Base-by-base conservation (phyloP, 75 land plant genomes). In the Isoetes taiwanensis region DNA sequence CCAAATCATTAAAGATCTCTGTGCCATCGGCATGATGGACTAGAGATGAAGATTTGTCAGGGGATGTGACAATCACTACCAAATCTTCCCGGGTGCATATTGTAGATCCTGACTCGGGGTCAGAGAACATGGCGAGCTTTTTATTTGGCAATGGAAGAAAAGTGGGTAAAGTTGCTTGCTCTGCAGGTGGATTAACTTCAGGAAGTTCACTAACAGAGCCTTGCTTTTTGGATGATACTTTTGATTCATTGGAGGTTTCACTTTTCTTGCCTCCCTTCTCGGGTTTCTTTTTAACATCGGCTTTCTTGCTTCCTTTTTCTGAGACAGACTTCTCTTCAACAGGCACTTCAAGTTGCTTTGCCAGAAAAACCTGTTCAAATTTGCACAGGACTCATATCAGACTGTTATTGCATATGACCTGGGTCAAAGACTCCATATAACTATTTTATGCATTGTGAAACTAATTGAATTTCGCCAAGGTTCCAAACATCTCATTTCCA, bases 21-120 rank as follows among this genome's bases (percentile, higher is more conserved):
- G 69, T 66, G 5, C 69, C 69, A 59, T 66, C 69, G 1, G 64
- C 69, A 48, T 66, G 69, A 35, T 66, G 69, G 1, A 66, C 69
- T 3, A 66, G 20, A 0, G 42, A 16, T 28, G 64, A 28, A 1
- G 32, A 23, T 4, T 48, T 16, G 29, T 59, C 54, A 2, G 38
- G 9, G 25, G 42, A 59, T 19, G 33, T 59, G 2, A 66, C 48
- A 0, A 66, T 48, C 1, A 66, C 69, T 9, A 66, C 69, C 28
- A 66, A 48, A 48, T 66, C 69, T 32, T 66, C 69, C 23, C 69
- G 35, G 14, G 64, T 66, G 24, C 34, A 37, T 16, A 66, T 59
- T 26, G 41, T 42, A 32, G 64, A 29, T 34, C 40, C 40, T 1
- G 69, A 39, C 6, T 66, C 64, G 0, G 69, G 64, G 29, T 66